Evolutionary conservation across 768 basidiomycete genomes (phyloP), one percentile per base, ranked within the genome.

Genomic region (Tricholoma sp.): DNA sequence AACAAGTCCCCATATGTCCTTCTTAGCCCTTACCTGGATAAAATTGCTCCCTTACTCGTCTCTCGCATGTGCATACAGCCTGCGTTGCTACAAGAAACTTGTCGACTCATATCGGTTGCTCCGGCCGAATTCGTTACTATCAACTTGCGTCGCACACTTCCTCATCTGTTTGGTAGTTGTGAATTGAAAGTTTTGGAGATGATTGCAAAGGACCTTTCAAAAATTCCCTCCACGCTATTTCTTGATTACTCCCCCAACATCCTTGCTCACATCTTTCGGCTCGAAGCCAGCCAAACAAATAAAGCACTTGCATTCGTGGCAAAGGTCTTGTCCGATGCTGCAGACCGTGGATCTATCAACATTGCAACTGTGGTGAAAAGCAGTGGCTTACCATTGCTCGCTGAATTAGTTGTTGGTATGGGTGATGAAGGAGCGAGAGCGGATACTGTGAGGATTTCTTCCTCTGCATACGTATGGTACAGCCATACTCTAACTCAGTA

Each of bases 391-490:
- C 79, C 84, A 3, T 73, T 96, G 24, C 75, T 96, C 11, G 83
- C 85, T 5, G 83, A 87, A 58, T 73, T 98, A 21, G 86, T 94
- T 18, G 78, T 93, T 34, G 79, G 80, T 10, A 74, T 97, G 66
- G 95, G 94, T 2, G 83, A 94, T 61, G 82, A 86, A 53, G 79
- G 39, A 19, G 8, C 84, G 51, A 64, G 68, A 5, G 75, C 75
- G 3, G 69, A 50, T 18, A 76, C 31, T 69, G 72, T 63, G 86
- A 86, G 64, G 59, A 79, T 64, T 18, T 57, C n/a, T 53, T 32
- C 4, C 10, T 35, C 35, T n/a, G 8, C 55, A 9, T 50, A 21
- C 54, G 14, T 35, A 46, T 19, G 47, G 22, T 34, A 27, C 24
- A 27, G 5, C 5, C 24, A 27, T 27, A 27, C 2, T 45, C n/a